Evolutionary conservation across 352 stramenopile species (phyloP).

Genomic region (Globisporangium megalacanthum): DNA sequence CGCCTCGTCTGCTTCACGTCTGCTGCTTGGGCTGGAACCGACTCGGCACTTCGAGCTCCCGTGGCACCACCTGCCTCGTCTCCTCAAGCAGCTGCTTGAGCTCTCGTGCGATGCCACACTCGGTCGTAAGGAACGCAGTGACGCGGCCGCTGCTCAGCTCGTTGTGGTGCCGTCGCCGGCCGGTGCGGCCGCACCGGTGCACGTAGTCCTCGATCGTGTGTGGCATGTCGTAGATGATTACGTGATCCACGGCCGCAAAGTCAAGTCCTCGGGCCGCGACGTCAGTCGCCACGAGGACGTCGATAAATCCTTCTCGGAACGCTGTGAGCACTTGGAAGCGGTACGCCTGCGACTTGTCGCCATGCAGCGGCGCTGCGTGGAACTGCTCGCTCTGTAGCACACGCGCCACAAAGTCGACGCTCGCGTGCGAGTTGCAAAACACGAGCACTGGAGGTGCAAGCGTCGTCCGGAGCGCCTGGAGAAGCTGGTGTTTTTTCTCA

Average conservation of each 20-base stretch:
- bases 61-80: conserved; percentile 36
- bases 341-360: conserved; percentile 76
- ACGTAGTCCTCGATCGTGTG: conserved; percentile 89
- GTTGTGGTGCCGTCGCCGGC: conserved; percentile 30
- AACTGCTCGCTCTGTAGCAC: conserved; percentile 94
- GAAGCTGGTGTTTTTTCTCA: conserved; percentile 36
- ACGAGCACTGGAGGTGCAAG: conserved; percentile 92
- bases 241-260: conserved; percentile 73
- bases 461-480: conserved; percentile 59
- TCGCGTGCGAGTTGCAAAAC: conserved; percentile 96
- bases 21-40: conserved; percentile 23
- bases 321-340: conserved; percentile 39
- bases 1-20: neutral
- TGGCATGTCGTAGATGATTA: conserved; percentile 90
- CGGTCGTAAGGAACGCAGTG: conserved; percentile 48
- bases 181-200: conserved; percentile 83
- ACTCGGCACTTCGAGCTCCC: conserved; percentile 36
- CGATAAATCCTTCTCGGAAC: conserved; percentile 46
- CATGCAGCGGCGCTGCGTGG: conserved; percentile 93
- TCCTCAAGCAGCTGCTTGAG: conserved; percentile 42
- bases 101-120: conserved; percentile 48
- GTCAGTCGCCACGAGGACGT: conserved; percentile 90
- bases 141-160: conserved; percentile 19
- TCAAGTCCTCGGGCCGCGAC: conserved; percentile 86
- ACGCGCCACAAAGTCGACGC: conserved; percentile 89